Evolutionary conservation across 306 rosid species (phyloP).

Genomic region (Ceratonia siliqua): DNA sequence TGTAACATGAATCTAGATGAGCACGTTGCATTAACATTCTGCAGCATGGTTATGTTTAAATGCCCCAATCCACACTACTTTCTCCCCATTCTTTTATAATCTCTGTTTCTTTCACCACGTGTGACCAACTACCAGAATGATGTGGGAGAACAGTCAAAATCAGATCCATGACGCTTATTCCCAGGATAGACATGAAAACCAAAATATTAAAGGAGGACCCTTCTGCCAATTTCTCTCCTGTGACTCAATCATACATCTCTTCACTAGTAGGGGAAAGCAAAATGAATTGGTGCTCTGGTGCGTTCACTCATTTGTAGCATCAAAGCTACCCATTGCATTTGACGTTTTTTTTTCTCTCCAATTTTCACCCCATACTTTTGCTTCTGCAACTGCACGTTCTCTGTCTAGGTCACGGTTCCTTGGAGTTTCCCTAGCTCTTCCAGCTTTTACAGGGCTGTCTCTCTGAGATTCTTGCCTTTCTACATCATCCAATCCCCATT

Average conservation of each 20-base stretch:
- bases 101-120: slow-evolving; percentile 20
- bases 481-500: slow-evolving; percentile 72
- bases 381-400: slow-evolving; percentile 96
- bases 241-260: slow-evolving; percentile 47
- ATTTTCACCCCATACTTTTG: slow-evolving; percentile 96
- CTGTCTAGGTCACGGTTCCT: slow-evolving; percentile 92
- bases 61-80: slow-evolving; percentile 52
- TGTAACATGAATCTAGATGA: slow-evolving; percentile 50
- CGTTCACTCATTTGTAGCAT: slow-evolving; percentile 75
- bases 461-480: slow-evolving; percentile 75
- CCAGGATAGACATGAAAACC: slow-evolving; percentile 47
- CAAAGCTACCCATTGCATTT: slow-evolving; percentile 78
- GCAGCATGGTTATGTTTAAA: slow-evolving; percentile 42
- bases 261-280: slow-evolving; percentile 33
- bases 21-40: slow-evolving; percentile 45
- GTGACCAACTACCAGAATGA: slow-evolving; percentile 45
- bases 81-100: not conserved
- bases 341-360: slow-evolving; percentile 94
- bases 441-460: slow-evolving; percentile 80
- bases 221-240: slow-evolving; percentile 34
- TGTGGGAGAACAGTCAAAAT: slow-evolving; percentile 41
- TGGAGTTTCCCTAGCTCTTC: slow-evolving; percentile 73
- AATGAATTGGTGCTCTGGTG: slow-evolving; percentile 22
- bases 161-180: slow-evolving; percentile 47
- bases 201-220: slow-evolving; percentile 45